Conservation (phyloP, 805 yeast species). For the Pichia nakasei region DNA sequence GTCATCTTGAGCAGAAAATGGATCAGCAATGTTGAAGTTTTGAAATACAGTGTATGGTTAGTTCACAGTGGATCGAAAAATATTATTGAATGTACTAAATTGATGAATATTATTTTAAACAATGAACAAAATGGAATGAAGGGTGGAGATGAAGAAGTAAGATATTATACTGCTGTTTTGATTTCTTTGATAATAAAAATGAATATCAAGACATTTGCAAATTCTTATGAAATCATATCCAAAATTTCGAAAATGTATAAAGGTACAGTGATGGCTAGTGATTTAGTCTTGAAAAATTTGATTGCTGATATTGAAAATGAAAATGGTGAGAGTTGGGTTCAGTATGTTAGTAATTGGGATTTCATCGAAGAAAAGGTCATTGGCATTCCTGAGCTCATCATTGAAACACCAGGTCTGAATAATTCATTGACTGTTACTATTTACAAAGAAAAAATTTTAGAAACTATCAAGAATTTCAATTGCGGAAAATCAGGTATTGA, state of each 20-base stretch:
- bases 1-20: slow-evolving; percentile 44
- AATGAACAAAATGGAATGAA: slow-evolving; percentile 35
- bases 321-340: slow-evolving; percentile 51
- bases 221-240: slow-evolving; percentile 33
- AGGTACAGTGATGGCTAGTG: slow-evolving; percentile 59
- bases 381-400: slow-evolving; percentile 36
- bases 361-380: slow-evolving; percentile 24
- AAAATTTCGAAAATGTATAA: slow-evolving; percentile 43
- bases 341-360: slow-evolving; percentile 57
- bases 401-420: slow-evolving; percentile 28
- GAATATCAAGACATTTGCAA: slow-evolving; percentile 40
- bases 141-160: slow-evolving; percentile 14
- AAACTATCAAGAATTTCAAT: slow-evolving; percentile 34
- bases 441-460: slow-evolving; percentile 39
- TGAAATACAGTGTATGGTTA: slow-evolving; percentile 37
- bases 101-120: slow-evolving; percentile 56
- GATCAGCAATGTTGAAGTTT: slow-evolving; percentile 31
- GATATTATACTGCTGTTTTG: slow-evolving; percentile 38
- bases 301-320: slow-evolving; percentile 50
- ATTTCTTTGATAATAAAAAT: slow-evolving; percentile 41
- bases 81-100: slow-evolving; percentile 36
- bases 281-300: slow-evolving; percentile 49
- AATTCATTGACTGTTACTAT: slow-evolving; percentile 44
- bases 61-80: slow-evolving; percentile 30
- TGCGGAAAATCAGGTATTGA: slow-evolving; percentile 18